A percentile compares a stretch with the other conserved stretches of the same genome.
Evolutionary conservation across 2,329 filamentous ascomycete species (phyloP).

Genomic region (Botrytis galanthina): DNA sequence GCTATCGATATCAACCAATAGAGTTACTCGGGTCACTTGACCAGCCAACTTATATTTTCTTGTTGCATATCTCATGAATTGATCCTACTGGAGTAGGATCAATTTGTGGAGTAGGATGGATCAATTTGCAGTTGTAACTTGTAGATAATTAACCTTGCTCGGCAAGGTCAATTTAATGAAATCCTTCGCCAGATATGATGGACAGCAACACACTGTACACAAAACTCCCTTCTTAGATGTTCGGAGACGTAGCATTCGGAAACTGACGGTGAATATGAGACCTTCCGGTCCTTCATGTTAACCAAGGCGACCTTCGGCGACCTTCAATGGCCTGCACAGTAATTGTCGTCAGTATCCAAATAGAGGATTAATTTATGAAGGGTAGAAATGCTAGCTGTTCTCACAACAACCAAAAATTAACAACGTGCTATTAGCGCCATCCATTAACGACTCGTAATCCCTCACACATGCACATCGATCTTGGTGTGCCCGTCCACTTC

Average conservation of each 20-base stretch:
- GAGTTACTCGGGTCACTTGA: background rate
- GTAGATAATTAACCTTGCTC: background rate
- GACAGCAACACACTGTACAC: background rate
- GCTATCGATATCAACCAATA: background rate
- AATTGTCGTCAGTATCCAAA: background rate
- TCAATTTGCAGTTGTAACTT: background rate
- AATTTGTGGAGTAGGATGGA: background rate
- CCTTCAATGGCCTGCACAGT: background rate
- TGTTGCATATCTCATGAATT: slow-evolving; percentile 1
- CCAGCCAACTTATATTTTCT: background rate
- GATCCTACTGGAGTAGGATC: background rate
- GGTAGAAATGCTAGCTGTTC: background rate
- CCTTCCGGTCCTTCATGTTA: background rate
- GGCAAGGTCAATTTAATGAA: background rate
- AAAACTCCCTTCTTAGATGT: background rate
- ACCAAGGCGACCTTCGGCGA: background rate
- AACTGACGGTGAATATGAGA: background rate
- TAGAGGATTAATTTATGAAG: background rate
- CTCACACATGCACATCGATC: background rate
- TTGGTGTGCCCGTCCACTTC: background rate
- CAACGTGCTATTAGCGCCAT: background rate
- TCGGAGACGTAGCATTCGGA: background rate
- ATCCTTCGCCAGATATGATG: background rate
- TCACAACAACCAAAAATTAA: too few species aligned
- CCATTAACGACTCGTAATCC: too few species aligned